Conservation (phyloP, 345 rosid species). For the Bruguiera sexangula region DNA sequence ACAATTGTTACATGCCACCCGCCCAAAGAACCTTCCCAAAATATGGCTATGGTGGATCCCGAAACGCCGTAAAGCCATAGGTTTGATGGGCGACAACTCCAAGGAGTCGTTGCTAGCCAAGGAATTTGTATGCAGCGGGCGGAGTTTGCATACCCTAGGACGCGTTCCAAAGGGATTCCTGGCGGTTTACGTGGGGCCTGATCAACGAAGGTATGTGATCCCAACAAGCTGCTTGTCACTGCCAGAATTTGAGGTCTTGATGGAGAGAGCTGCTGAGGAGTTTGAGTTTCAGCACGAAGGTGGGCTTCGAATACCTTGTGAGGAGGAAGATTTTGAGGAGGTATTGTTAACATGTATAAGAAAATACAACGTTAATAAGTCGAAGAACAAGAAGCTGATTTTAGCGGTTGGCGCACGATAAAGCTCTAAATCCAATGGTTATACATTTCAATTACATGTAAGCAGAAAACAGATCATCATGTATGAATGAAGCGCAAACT, state of each 20-base stretch:
- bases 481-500: too few species aligned
- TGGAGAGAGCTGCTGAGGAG: slow-evolving; percentile 64
- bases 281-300: slow-evolving; percentile 57
- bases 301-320: slow-evolving; percentile 59
- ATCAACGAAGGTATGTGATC: slow-evolving; percentile 54
- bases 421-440: too few species aligned
- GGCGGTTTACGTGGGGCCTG: slow-evolving; percentile 60
- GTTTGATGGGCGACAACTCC: neutral
- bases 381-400: neutral
- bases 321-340: slow-evolving; percentile 49
- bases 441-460: too few species aligned
- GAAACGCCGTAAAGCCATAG: neutral
- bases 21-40: too few species aligned
- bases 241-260: slow-evolving; percentile 55
- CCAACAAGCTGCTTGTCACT: slow-evolving; percentile 45
- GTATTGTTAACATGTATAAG: slow-evolving; percentile 35
- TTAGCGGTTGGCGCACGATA: too few species aligned
- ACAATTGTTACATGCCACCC: too few species aligned
- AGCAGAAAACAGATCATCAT: too few species aligned
- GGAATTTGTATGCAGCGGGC: neutral
- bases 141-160: neutral
- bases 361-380: slow-evolving; percentile 4
- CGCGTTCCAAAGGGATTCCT: slow-evolving; percentile 50
- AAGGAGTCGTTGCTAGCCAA: neutral
- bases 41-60: too few species aligned